Conservation (phyloP, 768 basidiomycete genomes). For the Mycena galericulata region DNA sequence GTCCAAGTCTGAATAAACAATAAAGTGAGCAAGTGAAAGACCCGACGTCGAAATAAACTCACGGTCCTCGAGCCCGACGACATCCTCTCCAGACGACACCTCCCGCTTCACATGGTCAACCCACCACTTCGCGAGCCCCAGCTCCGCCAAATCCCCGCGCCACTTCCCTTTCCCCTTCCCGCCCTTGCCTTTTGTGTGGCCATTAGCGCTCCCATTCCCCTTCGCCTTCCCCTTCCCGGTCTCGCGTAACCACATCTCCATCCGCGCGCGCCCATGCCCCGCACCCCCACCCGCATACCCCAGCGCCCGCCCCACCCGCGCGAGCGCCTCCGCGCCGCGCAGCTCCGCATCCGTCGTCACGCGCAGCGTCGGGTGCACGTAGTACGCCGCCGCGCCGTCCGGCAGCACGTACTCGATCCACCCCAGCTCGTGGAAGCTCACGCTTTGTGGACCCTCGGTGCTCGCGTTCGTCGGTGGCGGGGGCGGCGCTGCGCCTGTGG, state of each 20-base stretch:
- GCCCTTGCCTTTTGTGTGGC: no score
- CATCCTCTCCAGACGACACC: constrained; percentile 51
- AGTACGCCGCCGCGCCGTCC: constrained; percentile 74
- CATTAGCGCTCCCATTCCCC: constrained; percentile 31
- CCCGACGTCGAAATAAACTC: constrained; percentile 41
- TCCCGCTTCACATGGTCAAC: constrained; percentile 73
- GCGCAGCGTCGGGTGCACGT: constrained; percentile 69
- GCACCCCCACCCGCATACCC: constrained; percentile 47
- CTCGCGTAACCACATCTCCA: constrained; percentile 76
- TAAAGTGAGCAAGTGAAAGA: background rate
- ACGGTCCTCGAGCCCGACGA: constrained; percentile 56
- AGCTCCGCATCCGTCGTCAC: constrained; percentile 81
- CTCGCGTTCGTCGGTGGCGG: background rate
- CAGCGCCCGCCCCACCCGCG: constrained; percentile 62
- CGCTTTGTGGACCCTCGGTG: constrained; percentile 19
- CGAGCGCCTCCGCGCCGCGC: constrained; percentile 62
- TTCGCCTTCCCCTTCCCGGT: constrained; percentile 43
- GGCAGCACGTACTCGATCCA: constrained; percentile 86
- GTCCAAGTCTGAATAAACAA: constrained; percentile 65
- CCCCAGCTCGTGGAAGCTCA: constrained; percentile 65
- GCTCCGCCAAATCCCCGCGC: constrained; percentile 37
- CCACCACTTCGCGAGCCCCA: constrained; percentile 63
- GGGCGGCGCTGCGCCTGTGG: no score
- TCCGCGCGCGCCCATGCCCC: constrained; percentile 48
- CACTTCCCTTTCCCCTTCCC: constrained; percentile 39